phyloP scores from a whole-genome alignment of 75 land plant species.

The Pinus tabuliformis region DNA sequence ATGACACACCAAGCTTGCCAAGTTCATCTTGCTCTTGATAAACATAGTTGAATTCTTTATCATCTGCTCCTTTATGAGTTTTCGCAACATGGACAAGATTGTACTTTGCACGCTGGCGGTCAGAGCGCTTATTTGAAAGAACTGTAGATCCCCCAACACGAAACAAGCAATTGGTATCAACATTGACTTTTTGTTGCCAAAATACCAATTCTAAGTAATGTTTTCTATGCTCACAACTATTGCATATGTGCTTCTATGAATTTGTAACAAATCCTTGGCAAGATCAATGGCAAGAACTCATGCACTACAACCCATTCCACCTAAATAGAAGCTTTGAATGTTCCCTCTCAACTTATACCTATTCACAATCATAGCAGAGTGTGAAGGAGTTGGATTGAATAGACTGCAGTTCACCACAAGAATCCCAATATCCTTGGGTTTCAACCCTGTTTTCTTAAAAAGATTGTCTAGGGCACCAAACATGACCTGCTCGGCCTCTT shows the following conservation, averaged over 20 bases:
- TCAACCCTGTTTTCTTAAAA: conserved; percentile 26
- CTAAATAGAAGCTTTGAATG: conserved; percentile 54
- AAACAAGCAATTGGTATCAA: conserved; percentile 64
- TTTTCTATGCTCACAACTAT: conserved; percentile 78
- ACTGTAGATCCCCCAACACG: conserved; percentile 69
- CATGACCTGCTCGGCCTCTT: conserved; percentile 43
- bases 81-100: conserved; percentile 52
- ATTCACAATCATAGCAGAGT: conserved; percentile 71
- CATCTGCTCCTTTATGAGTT: conserved; percentile 66
- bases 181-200: conserved; percentile 64
- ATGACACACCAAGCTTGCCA: conserved; percentile 48
- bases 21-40: conserved; percentile 63
- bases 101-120: conserved; percentile 44
- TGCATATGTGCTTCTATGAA: conserved; percentile 63
- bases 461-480: conserved; percentile 50
- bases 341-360: conserved; percentile 70
- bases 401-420: conserved; percentile 66
- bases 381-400: conserved; percentile 70
- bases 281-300: conserved; percentile 68
- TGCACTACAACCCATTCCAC: conserved; percentile 83
- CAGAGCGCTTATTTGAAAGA: conserved; percentile 41
- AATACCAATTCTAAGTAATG: conserved; percentile 82
- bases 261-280: conserved; percentile 67
- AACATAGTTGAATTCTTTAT: conserved; percentile 59
- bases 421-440: conserved; percentile 41